phyloP scores from a whole-genome alignment of 1,139 yeast genomes.

The Yamadazyma triangularis region DNA sequence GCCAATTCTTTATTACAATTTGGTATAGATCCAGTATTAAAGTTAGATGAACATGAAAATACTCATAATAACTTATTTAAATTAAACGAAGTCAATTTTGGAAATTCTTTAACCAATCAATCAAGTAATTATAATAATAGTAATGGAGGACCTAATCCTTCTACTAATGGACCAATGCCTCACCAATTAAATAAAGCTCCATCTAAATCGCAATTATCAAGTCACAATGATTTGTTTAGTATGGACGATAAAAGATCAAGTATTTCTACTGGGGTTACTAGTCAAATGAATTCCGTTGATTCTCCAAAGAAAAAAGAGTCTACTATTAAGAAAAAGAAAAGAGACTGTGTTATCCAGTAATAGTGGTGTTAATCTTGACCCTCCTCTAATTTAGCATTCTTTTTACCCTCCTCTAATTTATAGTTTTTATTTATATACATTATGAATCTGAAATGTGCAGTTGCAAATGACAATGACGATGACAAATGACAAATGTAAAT shows the following conservation, averaged over 20 bases:
- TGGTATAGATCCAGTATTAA: constrained; percentile 58
- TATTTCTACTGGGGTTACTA: constrained; percentile 7
- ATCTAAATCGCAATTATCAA: neutral
- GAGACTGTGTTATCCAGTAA: constrained; percentile 26
- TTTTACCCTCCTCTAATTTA: too few species aligned
- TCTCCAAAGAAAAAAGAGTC: constrained; percentile 11
- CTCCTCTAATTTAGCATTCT: too few species aligned
- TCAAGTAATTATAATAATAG: neutral
- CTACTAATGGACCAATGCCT: too few species aligned
- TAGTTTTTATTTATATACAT: too few species aligned
- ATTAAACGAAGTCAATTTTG: constrained; percentile 7
- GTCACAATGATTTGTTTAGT: constrained; percentile 8
- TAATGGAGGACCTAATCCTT: too few species aligned
- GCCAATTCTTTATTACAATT: constrained; percentile 63
- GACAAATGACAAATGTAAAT: too few species aligned
- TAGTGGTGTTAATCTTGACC: too few species aligned
- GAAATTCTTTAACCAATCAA: neutral
- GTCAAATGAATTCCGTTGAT: constrained; percentile 1
- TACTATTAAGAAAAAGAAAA: constrained; percentile 22
- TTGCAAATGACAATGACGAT: too few species aligned
- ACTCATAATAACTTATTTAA: constrained; percentile 6
- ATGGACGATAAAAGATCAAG: constrained; percentile 10
- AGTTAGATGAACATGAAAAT: constrained; percentile 12
- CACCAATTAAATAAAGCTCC: neutral
- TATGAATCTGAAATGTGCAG: too few species aligned